Percentiles rank a stretch among this genome's conserved stretches.
Evolutionary conservation across 2,329 filamentous ascomycete genomes (phyloP).

Genomic region (Exophiala aquamarina): DNA sequence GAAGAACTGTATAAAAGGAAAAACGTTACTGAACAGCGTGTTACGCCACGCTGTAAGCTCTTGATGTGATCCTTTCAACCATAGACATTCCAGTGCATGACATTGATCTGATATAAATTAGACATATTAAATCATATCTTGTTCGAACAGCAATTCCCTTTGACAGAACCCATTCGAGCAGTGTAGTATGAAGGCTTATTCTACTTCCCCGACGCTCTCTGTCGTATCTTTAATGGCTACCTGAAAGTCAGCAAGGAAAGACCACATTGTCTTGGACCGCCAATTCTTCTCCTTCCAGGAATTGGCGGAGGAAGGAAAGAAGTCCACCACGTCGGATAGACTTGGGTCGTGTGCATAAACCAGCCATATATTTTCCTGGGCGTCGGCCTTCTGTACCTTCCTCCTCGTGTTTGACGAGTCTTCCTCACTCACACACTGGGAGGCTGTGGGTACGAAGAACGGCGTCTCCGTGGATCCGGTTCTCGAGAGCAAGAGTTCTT

Average conservation of each 20-base stretch:
- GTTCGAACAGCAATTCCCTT: too few species aligned
- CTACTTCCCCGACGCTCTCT: too few species aligned
- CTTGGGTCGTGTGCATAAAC: conserved; percentile 30
- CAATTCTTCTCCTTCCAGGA: conserved; percentile 32
- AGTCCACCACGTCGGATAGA: conserved; percentile 26
- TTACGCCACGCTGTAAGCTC: too few species aligned
- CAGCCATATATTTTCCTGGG: conserved; percentile 29
- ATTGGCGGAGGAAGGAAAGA: conserved; percentile 27
- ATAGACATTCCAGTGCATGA: too few species aligned
- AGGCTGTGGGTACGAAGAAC: conserved; percentile 30
- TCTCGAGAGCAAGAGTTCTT: neutral
- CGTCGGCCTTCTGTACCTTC: conserved; percentile 21
- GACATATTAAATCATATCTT: too few species aligned
- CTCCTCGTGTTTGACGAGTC: conserved; percentile 2
- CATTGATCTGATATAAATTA: too few species aligned
- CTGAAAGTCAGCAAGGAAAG: conserved; percentile 15
- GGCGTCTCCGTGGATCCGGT: conserved; percentile 21
- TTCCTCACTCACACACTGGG: conserved; percentile 2
- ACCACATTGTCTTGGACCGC: conserved; percentile 18
- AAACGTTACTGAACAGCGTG: too few species aligned
- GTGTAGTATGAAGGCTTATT: too few species aligned
- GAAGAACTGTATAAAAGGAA: too few species aligned
- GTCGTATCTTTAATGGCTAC: neutral
- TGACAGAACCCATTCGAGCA: too few species aligned
- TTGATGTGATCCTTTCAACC: too few species aligned